These are phyloP conservation scores for Agarophyton chilense DNA, from an alignment of 23 red algal genomes.

Conservation along the genomic window DNA sequence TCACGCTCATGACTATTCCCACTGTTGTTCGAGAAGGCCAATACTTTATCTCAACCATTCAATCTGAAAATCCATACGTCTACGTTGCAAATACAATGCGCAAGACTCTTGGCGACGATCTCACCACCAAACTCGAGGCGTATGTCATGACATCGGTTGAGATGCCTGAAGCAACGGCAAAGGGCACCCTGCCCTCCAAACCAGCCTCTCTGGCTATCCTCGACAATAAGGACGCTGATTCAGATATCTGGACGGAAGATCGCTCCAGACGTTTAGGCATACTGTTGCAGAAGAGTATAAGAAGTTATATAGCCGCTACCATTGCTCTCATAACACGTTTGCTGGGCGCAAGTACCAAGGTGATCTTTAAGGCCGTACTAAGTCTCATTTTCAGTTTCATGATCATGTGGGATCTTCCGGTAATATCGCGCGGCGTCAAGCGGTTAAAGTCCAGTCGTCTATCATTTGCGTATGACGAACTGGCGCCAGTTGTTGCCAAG, in stretches of 20 bases:
- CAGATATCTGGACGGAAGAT: constrained; percentile 80
- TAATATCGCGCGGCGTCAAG: constrained; percentile 53
- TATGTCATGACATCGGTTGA: constrained; percentile 71
- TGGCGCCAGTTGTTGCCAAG: constrained; percentile 82
- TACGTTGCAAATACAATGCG: constrained; percentile 91
- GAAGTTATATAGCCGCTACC: constrained; percentile 74
- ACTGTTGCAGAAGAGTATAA: constrained; percentile 88
- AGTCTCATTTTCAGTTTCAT: constrained; percentile 92
- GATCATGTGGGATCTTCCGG: constrained; percentile 96
- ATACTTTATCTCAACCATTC: constrained; percentile 91
- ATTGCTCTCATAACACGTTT: constrained; percentile 76
- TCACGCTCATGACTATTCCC: constrained; percentile 90
- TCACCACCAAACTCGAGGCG: constrained; percentile 85
- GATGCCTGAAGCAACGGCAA: constrained; percentile 50
- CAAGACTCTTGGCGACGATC: constrained; percentile 85
- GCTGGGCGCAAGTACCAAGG: constrained; percentile 78
- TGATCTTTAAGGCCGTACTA: constrained; percentile 83
- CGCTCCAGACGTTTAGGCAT: constrained; percentile 89
- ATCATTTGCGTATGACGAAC: constrained; percentile 77
- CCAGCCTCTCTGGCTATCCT: not conserved
- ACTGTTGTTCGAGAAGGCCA: constrained; percentile 86
- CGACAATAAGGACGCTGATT: not conserved
- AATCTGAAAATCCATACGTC: constrained; percentile 94
- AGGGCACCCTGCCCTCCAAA: constrained; percentile 6
- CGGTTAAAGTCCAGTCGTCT: constrained; percentile 71